Evolutionary conservation across 2,329 filamentous ascomycete genomes (phyloP).

Genomic region (Cladophialophora exuberans): DNA sequence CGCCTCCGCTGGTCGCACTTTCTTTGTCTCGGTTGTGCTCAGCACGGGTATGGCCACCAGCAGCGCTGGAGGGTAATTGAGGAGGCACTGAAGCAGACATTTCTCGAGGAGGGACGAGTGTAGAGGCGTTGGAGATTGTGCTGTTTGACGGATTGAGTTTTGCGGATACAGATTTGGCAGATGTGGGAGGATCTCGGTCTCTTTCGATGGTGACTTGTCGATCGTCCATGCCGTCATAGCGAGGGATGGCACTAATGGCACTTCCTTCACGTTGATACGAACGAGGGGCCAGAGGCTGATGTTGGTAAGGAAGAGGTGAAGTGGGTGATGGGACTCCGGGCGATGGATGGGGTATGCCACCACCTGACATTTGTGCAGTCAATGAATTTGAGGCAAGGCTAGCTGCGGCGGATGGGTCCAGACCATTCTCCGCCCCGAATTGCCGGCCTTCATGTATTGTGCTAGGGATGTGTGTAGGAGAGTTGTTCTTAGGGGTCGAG

Average conservation of each 20-base stretch:
- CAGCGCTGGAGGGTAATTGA: slow-evolving; percentile 23
- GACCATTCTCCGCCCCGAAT: slow-evolving; percentile 48
- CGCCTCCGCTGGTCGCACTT: slow-evolving; percentile 7
- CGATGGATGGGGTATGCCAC: slow-evolving; percentile 61
- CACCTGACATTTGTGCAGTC: slow-evolving; percentile 63
- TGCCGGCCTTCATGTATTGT: slow-evolving; percentile 69
- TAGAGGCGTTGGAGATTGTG: slow-evolving; percentile 32
- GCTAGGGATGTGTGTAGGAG: slow-evolving; percentile 70
- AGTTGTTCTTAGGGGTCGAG: slow-evolving; percentile 71
- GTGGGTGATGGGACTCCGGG: slow-evolving; percentile 53
- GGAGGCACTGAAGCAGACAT: slow-evolving; percentile 31
- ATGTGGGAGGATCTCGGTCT: slow-evolving; percentile 37
- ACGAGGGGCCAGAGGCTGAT: slow-evolving; percentile 49
- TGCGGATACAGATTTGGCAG: slow-evolving; percentile 29
- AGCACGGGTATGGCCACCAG: slow-evolving; percentile 25
- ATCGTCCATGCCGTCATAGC: slow-evolving; percentile 47
- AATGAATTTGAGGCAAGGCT: slow-evolving; percentile 73
- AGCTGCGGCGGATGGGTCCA: slow-evolving; percentile 71
- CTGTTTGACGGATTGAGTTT: slow-evolving; percentile 29
- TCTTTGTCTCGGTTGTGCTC: slow-evolving; percentile 6
- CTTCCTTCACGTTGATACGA: slow-evolving; percentile 44
- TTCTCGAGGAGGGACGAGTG: slow-evolving; percentile 29
- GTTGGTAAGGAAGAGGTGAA: slow-evolving; percentile 44
- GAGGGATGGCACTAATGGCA: slow-evolving; percentile 30
- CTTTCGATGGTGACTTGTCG: slow-evolving; percentile 34